Evolutionary conservation across 2,329 filamentous ascomycete species (phyloP), one percentile per base, ranked within the genome.

Genomic region (Lasiodiplodia citricola): DNA sequence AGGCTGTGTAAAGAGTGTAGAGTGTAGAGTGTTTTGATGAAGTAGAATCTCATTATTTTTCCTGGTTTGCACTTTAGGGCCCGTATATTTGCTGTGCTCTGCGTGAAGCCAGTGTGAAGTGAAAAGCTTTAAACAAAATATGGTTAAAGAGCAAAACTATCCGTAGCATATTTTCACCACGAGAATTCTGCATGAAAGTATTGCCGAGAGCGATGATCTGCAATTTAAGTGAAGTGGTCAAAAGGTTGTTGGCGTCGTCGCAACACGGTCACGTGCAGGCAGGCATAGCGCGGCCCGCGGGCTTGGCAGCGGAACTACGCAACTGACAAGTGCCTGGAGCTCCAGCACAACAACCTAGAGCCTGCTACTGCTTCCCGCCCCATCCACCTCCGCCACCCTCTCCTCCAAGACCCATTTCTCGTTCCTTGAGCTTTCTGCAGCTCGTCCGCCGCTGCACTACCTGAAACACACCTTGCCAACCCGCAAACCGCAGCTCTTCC

Each of bases 1-100:
- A 91, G 80, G 90, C 87, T 55, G 87, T 89, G 70, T 91, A 80
- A 52, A 35, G 31, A 35, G 31, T 35, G 31, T 35, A 62, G 10
- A 18, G 38, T 31, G 11, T 50, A 62, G 38, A 62, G 41, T n/a
- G 38, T 37, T 10, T 63, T 37, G 60, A 21, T 28, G 50, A 63
- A 52, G 60, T 37, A 47, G 41, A 47, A 47, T 47, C 6, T n/a
- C 16, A 18, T 47, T 47, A n/a, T 47, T 47, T 18, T 47, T 47
- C 4, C 7, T 47, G 2, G 18, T 47, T 47, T 7, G 7, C 41
- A 18, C 41, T 47, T 47, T 0, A n/a, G 41, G n/a, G 41, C 41
- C 2, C 16, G 16, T 47, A 4, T n/a, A 18, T 18, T 7, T 47
- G 16, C 41, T n/a, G 31, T 35, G 31, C 31, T 35, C 31, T 35